Evolutionary conservation across 208 protist genomes (phyloP).

Genomic region (Trypanosoma melophagium): DNA sequence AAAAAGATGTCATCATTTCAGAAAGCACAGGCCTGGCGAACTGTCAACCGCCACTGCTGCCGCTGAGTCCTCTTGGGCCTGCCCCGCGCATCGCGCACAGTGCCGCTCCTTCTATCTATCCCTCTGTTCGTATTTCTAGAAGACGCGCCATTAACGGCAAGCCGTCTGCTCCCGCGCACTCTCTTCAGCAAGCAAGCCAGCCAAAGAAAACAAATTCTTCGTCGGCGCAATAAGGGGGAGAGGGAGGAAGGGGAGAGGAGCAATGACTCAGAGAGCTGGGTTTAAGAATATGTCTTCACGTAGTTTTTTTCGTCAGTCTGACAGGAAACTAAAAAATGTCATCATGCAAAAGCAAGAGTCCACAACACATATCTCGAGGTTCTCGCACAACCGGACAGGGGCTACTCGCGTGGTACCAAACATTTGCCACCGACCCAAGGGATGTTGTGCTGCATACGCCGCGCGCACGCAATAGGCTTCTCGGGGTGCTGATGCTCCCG

Average conservation of each 20-base stretch:
- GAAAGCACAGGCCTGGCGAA: too few species aligned
- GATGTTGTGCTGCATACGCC: slow-evolving; percentile 8
- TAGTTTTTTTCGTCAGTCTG: slow-evolving; percentile 5
- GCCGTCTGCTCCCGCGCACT: too few species aligned
- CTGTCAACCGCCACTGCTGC: too few species aligned
- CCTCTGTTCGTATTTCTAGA: too few species aligned
- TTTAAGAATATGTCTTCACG: slow-evolving; percentile 11
- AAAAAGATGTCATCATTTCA: too few species aligned
- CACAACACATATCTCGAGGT: background rate
- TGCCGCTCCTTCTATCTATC: too few species aligned
- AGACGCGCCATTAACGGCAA: too few species aligned
- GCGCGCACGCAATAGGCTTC: background rate
- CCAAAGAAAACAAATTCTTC: too few species aligned
- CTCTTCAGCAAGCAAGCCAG: too few species aligned
- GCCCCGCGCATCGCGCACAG: too few species aligned
- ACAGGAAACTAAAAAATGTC: slow-evolving; percentile 19
- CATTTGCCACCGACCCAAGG: slow-evolving; percentile 19
- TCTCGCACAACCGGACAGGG: slow-evolving; percentile 25
- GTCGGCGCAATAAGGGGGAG: too few species aligned
- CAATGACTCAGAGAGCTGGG: slow-evolving; percentile 20
- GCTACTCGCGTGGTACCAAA: slow-evolving; percentile 14
- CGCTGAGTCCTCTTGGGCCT: too few species aligned
- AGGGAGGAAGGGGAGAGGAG: background rate
- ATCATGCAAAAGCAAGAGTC: background rate
- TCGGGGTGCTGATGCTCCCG: slow-evolving; percentile 27